phyloP scores from a whole-genome alignment of 2,329 filamentous ascomycete genomes.

The Penicillium freii region DNA sequence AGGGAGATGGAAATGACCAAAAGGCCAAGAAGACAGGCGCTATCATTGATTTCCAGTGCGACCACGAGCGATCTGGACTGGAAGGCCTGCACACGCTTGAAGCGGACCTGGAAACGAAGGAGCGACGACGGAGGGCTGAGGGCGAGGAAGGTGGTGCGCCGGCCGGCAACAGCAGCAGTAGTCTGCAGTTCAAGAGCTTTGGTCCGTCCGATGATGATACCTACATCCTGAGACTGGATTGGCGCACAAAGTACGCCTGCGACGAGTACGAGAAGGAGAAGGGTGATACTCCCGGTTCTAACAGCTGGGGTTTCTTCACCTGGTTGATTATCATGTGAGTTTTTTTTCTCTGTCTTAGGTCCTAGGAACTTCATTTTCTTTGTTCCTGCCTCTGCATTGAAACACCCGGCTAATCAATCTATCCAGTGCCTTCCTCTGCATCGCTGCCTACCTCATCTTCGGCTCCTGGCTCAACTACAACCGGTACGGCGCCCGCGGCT shows the following conservation, averaged over 20 bases:
- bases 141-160: slow-evolving; percentile 19
- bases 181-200: slow-evolving; percentile 76
- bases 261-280: slow-evolving; percentile 55
- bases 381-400: neutral
- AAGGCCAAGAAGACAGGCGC: slow-evolving; percentile 61
- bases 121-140: slow-evolving; percentile 14
- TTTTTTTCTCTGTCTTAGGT: neutral
- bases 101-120: slow-evolving; percentile 13
- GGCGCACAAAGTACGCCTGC: slow-evolving; percentile 86
- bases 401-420: neutral
- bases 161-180: slow-evolving; percentile 52
- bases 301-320: slow-evolving; percentile 91
- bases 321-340: slow-evolving; percentile 93
- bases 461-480: slow-evolving; percentile 99
- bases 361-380: neutral
- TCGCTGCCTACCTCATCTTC: slow-evolving; percentile 90
- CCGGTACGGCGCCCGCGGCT: slow-evolving; percentile 89
- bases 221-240: slow-evolving; percentile 71
- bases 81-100: slow-evolving; percentile 51
- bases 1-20: slow-evolving; percentile 49
- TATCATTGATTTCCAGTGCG: slow-evolving; percentile 82
- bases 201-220: slow-evolving; percentile 56
- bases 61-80: slow-evolving; percentile 66
- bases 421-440: slow-evolving; percentile 75
- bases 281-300: slow-evolving; percentile 40